These are phyloP conservation scores for Xylaria cubensis DNA, from an alignment of 495 filamentous ascomycete genomes.

Conservation along the genomic window DNA sequence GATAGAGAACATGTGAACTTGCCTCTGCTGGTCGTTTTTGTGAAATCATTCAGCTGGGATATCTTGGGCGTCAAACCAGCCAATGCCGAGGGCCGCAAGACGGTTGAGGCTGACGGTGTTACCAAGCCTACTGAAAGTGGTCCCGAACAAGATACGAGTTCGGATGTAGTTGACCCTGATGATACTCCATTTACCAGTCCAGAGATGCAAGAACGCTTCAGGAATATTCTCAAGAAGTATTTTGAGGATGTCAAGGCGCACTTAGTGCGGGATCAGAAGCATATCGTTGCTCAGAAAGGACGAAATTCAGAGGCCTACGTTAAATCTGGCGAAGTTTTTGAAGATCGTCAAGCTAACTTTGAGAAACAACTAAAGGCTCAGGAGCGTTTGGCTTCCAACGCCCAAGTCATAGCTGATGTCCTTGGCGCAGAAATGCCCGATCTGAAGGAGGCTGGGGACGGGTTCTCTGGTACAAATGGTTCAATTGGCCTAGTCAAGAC, in stretches of 20 bases:
- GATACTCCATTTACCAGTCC: constrained; percentile 76
- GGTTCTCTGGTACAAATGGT: constrained; percentile 66
- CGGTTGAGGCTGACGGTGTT: constrained; percentile 85
- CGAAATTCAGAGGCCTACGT: constrained; percentile 98
- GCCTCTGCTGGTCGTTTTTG: constrained; percentile 89
- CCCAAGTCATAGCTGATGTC: constrained; percentile 86
- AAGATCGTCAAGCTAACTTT: constrained; percentile 94
- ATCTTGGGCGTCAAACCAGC: constrained; percentile 78
- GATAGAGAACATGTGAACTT: constrained; percentile 92
- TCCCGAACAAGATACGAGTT: constrained; percentile 49
- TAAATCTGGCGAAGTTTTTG: constrained; percentile 97
- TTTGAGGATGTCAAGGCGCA: constrained; percentile 93
- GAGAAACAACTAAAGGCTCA: constrained; percentile 91
- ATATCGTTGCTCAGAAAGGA: constrained; percentile 78
- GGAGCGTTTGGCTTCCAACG: constrained; percentile 88
- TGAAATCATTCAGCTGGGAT: constrained; percentile 97
- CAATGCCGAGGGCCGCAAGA: constrained; percentile 77
- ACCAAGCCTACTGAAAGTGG: constrained; percentile 55
- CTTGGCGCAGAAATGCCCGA: constrained; percentile 96
- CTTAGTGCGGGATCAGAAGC: constrained; percentile 87
- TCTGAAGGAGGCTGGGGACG: constrained; percentile 79
- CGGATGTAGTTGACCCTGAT: constrained; percentile 50
- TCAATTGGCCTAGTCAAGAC: constrained; percentile 93
- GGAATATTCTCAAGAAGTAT: constrained; percentile 85
- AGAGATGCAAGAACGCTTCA: constrained; percentile 85